Evolutionary conservation across 2,329 filamentous ascomycete genomes (phyloP).

Genomic region (Tolypocladium amazonense): DNA sequence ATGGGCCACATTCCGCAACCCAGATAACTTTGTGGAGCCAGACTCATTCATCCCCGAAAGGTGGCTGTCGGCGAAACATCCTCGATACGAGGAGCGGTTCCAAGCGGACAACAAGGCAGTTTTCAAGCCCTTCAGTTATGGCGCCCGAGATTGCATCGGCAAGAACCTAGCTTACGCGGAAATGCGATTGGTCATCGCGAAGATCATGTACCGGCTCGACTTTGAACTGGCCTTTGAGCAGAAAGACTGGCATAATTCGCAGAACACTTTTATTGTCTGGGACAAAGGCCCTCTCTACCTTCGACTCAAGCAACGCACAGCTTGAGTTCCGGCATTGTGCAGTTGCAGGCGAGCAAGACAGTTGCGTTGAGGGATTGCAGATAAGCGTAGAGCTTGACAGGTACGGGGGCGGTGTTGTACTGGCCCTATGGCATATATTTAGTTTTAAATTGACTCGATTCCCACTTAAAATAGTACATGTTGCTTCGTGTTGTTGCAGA

Average conservation of each 20-base stretch:
- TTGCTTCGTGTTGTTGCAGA: too few relatives aligned
- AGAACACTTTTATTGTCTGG: constrained; percentile 1
- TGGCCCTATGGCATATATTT: too few relatives aligned
- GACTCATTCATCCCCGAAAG: constrained; percentile 36
- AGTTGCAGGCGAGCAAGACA: too few relatives aligned
- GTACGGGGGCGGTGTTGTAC: neutral
- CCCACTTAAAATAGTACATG: neutral
- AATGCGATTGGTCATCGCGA: constrained; percentile 34
- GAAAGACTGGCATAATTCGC: neutral
- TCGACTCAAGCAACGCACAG: neutral
- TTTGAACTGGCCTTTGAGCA: constrained; percentile 12
- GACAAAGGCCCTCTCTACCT: constrained; percentile 1
- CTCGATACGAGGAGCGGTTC: constrained; percentile 25
- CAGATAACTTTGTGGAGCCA: constrained; percentile 32
- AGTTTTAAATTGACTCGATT: neutral
- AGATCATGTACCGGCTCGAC: constrained; percentile 35
- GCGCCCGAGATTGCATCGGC: constrained; percentile 30
- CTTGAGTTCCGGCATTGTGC: neutral
- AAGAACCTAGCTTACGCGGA: constrained; percentile 33
- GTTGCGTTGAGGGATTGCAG: neutral
- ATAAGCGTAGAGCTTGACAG: neutral
- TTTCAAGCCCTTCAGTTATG: constrained; percentile 26
- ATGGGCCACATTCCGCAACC: constrained; percentile 31
- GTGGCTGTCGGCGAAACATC: constrained; percentile 19
- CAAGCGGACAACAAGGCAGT: constrained; percentile 23